phyloP scores from a whole-genome alignment of 1,284 basidiomycete species.

The Cutaneotrichosporon cavernicola region DNA sequence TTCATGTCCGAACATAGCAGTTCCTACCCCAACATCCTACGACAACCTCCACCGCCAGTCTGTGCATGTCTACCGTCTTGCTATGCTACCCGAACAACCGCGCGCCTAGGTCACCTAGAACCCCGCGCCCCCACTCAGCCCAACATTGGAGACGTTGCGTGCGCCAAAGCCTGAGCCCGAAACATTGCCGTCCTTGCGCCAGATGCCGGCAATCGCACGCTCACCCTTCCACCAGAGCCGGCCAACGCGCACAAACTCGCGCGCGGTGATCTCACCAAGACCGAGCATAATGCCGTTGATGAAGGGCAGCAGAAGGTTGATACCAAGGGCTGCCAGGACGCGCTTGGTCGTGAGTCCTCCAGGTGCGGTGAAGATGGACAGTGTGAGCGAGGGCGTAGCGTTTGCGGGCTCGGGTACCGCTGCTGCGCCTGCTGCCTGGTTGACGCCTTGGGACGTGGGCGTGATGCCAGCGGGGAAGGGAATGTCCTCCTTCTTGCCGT shows the following conservation, averaged over 20 bases:
- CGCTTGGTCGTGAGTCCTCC: constrained; percentile 72
- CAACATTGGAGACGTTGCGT: constrained; percentile 32
- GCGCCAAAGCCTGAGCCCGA: constrained; percentile 23
- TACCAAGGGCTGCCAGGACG: constrained; percentile 76
- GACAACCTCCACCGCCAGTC: background rate
- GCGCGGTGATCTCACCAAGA: constrained; percentile 95
- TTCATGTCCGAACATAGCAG: background rate
- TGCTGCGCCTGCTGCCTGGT: background rate
- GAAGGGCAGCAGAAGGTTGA: constrained; percentile 91
- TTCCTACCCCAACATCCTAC: background rate
- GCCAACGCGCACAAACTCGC: constrained; percentile 74
- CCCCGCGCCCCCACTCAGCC: constrained; percentile 34
- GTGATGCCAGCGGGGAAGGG: constrained; percentile 12
- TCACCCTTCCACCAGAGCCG: constrained; percentile 51
- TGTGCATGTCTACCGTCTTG: constrained; percentile 9
- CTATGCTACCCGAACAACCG: background rate
- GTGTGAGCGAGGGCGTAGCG: constrained; percentile 60
- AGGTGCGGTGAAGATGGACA: constrained; percentile 78
- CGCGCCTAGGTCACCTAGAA: constrained; percentile 16
- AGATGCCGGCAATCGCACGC: constrained; percentile 31
- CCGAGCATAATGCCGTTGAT: constrained; percentile 98
- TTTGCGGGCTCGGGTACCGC: constrained; percentile 26
- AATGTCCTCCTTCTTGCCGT: constrained; percentile 10
- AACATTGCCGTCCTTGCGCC: constrained; percentile 23
- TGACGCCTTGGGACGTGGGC: background rate